Evolutionary conservation across 345 rosid genomes (phyloP), one percentile per base, ranked within the genome.

Genomic region (Eucalyptus polybractea): DNA sequence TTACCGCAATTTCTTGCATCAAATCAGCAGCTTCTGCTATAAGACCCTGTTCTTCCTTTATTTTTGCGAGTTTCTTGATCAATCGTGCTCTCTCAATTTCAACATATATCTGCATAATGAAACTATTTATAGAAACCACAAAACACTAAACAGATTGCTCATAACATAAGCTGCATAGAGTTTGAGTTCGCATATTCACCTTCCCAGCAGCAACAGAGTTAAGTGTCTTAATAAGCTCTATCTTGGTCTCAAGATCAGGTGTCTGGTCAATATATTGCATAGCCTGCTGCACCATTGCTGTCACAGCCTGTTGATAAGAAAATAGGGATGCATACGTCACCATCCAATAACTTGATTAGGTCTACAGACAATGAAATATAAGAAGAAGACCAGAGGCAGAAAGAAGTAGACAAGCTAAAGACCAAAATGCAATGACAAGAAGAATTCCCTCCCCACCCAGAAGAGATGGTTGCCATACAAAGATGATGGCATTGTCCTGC

Each of bases 281-380:
- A 13, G 99, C 99, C 92, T 98, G 99, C 94, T 97, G 99, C 90
- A 98, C 99, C 99, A 98, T 95, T 33, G 97, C 97, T 91, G 97
- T 95, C 81, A 98, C 98, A 89, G 98, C 99, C 99, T 98, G 90
- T 50, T 24, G 27, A 86, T 31, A 86, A 89, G 60, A 60, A 47
- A 81, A 83, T 42, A 33, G 27, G 85, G 47, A 76, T 3, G 9
- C 85, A 40, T 37, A 37, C 2, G 29, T 76, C 83, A 76, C 81
- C 25, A 72, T 37, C 45, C 25, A 5, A 72, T 19, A 42, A 69
- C 80, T 69, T 69, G 80, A 72, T 72, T 40, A 72, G 42, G 45
- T 72, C 45, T 37, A 72, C 45, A 72, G 83, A 72, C 5, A 21
- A 37, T 37, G 45, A 72, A 72, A 72, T 37, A 37, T 72, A 76